phyloP scores from a whole-genome alignment of 2,329 filamentous ascomycete genomes.

The Paraphaeosphaeria sporulosa region DNA sequence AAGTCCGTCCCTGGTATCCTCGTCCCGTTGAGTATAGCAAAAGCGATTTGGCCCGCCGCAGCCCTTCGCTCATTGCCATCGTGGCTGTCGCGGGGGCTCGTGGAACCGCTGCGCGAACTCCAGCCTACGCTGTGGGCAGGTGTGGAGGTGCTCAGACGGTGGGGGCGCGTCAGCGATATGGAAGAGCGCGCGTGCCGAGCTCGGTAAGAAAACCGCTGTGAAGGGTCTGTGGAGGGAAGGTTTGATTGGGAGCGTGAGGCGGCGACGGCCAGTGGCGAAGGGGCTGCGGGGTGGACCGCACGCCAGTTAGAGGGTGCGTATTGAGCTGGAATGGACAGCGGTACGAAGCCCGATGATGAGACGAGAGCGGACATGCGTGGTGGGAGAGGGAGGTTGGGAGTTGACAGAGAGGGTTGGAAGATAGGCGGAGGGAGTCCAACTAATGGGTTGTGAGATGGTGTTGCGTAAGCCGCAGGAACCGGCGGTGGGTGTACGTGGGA shows the following conservation, averaged over 20 bases:
- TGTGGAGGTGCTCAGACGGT: slow-evolving; percentile 35
- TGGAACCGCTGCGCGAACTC: slow-evolving; percentile 34
- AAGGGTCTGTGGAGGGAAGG: slow-evolving; percentile 18
- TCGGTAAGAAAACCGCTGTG: slow-evolving; percentile 26
- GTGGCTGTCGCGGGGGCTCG: slow-evolving; percentile 22
- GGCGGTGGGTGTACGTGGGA: slow-evolving; percentile 39
- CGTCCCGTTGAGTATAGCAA: slow-evolving; percentile 32
- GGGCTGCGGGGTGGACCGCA: slow-evolving; percentile 38
- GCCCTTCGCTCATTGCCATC: slow-evolving; percentile 18
- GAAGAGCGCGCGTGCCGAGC: slow-evolving; percentile 37
- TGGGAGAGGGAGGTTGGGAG: slow-evolving; percentile 22
- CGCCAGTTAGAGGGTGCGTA: slow-evolving; percentile 44
- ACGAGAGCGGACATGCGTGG: slow-evolving; percentile 29
- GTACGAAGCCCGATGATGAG: slow-evolving; percentile 27
- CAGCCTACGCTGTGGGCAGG: slow-evolving; percentile 27
- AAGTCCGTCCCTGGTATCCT: slow-evolving; percentile 24
- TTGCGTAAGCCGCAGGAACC: slow-evolving; percentile 32
- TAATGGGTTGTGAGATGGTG: slow-evolving; percentile 23
- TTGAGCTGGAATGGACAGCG: slow-evolving; percentile 34
- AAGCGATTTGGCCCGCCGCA: slow-evolving; percentile 28
- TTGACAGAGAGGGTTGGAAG: slow-evolving; percentile 25
- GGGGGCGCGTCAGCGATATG: slow-evolving; percentile 39
- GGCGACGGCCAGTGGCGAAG: slow-evolving; percentile 23
- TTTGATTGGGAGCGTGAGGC: slow-evolving; percentile 32
- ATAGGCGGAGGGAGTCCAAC: slow-evolving; percentile 22